Evolutionary conservation across 148 eudicot genomes (phyloP).

Genomic region (Camellia lanceoleosa): DNA sequence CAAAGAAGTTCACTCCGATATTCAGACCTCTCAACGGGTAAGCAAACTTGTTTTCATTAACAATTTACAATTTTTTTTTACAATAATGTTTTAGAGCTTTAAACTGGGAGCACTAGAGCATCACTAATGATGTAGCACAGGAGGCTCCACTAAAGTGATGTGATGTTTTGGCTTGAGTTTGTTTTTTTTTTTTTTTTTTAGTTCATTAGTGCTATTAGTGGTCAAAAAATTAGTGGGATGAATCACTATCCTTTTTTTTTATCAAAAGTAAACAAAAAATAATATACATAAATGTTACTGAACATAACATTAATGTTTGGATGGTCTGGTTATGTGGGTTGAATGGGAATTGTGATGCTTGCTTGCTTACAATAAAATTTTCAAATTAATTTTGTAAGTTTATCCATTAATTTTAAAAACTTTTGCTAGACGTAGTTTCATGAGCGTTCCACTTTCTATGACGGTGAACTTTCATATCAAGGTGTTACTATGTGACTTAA

Average conservation of each 20-base stretch:
- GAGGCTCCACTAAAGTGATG: too few relatives aligned
- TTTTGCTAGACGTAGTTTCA: background rate
- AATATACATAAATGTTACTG: background rate
- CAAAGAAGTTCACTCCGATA: conserved; percentile 54
- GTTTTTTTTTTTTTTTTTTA: too few relatives aligned
- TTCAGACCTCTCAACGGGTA: conserved; percentile 50
- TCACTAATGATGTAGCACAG: too few relatives aligned
- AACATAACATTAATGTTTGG: too few relatives aligned
- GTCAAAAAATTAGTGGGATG: too few relatives aligned
- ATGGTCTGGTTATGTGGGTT: background rate
- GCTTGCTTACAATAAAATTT: background rate
- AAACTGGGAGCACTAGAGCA: too few relatives aligned
- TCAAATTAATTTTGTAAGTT: background rate
- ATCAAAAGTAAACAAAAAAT: background rate
- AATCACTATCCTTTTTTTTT: too few relatives aligned
- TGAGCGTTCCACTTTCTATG: background rate
- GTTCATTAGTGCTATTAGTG: too few relatives aligned
- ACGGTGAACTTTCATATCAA: too few relatives aligned
- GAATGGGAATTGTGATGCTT: background rate
- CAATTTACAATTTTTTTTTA: background rate
- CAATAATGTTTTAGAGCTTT: too few relatives aligned
- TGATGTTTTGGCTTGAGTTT: too few relatives aligned
- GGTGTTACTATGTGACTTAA: too few relatives aligned
- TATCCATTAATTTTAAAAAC: background rate
- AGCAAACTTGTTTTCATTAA: conserved; percentile 14